Evolutionary conservation across 495 filamentous ascomycete species (phyloP).

Genomic region (Aspergillus homomorphus): DNA sequence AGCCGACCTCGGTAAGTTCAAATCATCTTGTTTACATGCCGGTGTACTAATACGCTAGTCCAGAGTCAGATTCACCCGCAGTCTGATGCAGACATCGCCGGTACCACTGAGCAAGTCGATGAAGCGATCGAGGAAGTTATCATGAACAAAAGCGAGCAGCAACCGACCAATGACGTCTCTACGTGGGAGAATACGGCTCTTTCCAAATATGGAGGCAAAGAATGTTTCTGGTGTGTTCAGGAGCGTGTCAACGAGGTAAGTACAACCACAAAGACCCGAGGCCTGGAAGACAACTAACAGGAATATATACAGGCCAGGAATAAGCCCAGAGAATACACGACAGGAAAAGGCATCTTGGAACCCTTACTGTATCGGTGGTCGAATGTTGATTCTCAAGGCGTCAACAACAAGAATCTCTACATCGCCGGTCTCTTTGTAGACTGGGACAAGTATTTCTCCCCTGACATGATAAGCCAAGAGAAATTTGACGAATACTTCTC

Average conservation of each 20-base stretch:
- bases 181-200: not conserved
- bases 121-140: not conserved
- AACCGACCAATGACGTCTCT: not conserved
- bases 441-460: conserved; percentile 8
- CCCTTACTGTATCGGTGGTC: conserved; percentile 36
- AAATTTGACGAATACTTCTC: conserved; percentile 24
- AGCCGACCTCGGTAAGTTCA: not conserved
- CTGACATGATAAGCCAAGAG: conserved; percentile 12
- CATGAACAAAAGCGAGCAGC: not conserved
- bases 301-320: not conserved
- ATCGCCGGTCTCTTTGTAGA: conserved; percentile 28
- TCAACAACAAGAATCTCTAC: conserved; percentile 23
- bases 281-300: not conserved
- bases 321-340: not conserved
- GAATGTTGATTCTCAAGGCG: conserved; percentile 32
- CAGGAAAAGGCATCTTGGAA: conserved; percentile 17
- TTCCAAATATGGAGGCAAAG: conserved; percentile 15
- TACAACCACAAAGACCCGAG: not conserved
- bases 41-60: not conserved
- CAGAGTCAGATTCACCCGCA: not conserved
- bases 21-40: not conserved
- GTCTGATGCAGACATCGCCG: not conserved
- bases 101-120: not conserved
- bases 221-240: conserved; percentile 25
- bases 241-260: conserved; percentile 6